Conservation (phyloP, 768 basidiomycete species). For the Lactarius psammicola region DNA sequence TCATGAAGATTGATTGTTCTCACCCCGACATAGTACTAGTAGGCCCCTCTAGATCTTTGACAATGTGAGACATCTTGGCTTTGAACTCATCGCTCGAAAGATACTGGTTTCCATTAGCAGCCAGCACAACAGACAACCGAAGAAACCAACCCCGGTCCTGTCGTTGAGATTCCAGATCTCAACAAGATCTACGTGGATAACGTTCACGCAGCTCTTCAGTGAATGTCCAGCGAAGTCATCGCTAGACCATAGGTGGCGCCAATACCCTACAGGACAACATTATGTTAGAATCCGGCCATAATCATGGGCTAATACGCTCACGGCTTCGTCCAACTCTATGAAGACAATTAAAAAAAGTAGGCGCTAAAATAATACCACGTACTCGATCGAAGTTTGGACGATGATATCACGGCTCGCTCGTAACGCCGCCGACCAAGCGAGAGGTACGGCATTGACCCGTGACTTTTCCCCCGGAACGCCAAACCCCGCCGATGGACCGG, state of each 20-base stretch:
- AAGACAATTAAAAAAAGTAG: not conserved
- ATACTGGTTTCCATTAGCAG: constrained; percentile 9
- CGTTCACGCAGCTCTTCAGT: constrained; percentile 1
- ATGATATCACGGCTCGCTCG: not conserved
- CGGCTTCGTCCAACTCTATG: constrained; percentile 9
- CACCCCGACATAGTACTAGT: not conserved
- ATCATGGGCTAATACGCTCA: not conserved
- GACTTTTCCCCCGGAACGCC: not conserved
- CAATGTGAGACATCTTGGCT: constrained; percentile 9
- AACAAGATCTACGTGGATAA: constrained; percentile 9
- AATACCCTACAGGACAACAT: not conserved
- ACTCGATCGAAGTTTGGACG: constrained; percentile 10
- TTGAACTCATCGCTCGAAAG: not conserved
- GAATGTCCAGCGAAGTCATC: not conserved
- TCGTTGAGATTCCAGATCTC: constrained; percentile 16
- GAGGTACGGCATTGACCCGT: not conserved
- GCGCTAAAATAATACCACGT: not conserved
- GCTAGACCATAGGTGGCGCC: constrained; percentile 10
- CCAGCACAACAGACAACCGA: not conserved
- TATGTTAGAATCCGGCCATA: not conserved
- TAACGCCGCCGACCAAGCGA: constrained; percentile 10
- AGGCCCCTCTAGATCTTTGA: constrained; percentile 1
- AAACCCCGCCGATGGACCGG: not conserved
- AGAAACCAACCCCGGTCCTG: not conserved
- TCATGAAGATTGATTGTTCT: not conserved